A percentile compares a stretch with the other conserved stretches of the same genome.
These are phyloP conservation scores for Mucor lusitanicus DNA, from an alignment of 371 early-diverging fungal genomes.

Conservation along the genomic window DNA sequence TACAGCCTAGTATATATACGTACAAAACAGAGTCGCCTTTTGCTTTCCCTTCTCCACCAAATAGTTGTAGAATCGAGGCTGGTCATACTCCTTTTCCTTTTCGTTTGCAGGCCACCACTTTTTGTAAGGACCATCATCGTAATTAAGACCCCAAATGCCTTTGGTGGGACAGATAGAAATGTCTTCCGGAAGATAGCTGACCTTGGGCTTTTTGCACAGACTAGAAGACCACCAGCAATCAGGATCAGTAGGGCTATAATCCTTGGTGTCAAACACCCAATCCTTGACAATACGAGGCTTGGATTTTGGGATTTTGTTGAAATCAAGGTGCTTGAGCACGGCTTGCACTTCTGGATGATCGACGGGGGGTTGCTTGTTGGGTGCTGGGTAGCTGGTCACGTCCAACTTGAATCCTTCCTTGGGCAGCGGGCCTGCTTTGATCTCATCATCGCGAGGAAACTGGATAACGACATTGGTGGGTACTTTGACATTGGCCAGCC, in stretches of 20 bases:
- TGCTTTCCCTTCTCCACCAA: conserved; percentile 29
- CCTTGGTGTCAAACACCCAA: conserved; percentile 31
- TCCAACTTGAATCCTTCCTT: conserved; percentile 12
- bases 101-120: conserved; percentile 17
- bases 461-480: conserved; percentile 15
- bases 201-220: conserved; percentile 28
- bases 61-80: conserved; percentile 48
- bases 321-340: conserved; percentile 46
- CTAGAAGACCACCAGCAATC: conserved; percentile 37
- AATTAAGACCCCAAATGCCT: conserved; percentile 39
- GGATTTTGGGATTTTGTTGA: conserved; percentile 47
- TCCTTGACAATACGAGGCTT: conserved; percentile 25
- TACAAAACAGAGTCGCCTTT: conserved; percentile 43
- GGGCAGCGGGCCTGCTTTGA: conserved; percentile 20
- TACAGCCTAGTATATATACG: no score
- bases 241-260: conserved; percentile 27
- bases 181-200: conserved; percentile 28
- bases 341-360: conserved; percentile 51
- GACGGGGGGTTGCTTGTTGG: conserved; percentile 27
- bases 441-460: conserved; percentile 27
- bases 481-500: conserved; percentile 28
- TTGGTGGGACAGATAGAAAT: conserved; percentile 26
- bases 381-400: conserved; percentile 29
- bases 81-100: conserved; percentile 19
- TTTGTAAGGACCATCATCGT: conserved; percentile 38